Percentiles rank a stretch among this genome's conserved stretches.
Evolutionary conservation across 768 basidiomycete genomes (phyloP).

Genomic region (Serendipita sp.): DNA sequence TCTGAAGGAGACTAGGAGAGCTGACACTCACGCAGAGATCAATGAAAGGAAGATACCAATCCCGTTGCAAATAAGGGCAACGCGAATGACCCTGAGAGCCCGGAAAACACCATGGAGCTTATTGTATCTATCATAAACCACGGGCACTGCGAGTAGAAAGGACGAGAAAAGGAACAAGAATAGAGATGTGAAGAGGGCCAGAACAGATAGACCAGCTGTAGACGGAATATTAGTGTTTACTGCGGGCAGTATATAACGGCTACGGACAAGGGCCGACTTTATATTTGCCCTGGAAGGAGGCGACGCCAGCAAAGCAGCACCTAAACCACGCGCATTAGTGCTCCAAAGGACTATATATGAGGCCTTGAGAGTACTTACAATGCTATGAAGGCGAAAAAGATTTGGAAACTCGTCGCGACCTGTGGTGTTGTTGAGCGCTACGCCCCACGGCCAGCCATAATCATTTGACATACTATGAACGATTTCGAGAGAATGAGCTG

Average conservation of each 20-base stretch:
- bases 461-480: conserved; percentile 1
- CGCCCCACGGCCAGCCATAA: conserved; percentile 75
- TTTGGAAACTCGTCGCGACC: conserved; percentile 39
- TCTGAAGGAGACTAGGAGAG: conserved; percentile 1
- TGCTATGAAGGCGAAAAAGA: conserved; percentile 85
- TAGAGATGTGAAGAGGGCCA: conserved; percentile 68
- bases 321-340: not conserved
- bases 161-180: conserved; percentile 53
- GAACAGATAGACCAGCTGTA: conserved; percentile 70
- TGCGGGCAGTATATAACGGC: not conserved
- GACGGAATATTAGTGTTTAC: not conserved
- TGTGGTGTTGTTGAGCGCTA: conserved; percentile 54
- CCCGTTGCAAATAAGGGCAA: conserved; percentile 67
- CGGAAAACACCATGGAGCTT: conserved; percentile 60
- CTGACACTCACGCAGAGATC: conserved; percentile 51
- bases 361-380: conserved; percentile 23
- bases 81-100: conserved; percentile 66
- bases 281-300: conserved; percentile 76
- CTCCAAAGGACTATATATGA: not conserved
- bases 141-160: conserved; percentile 61
- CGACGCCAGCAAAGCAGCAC: conserved; percentile 81
- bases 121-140: conserved; percentile 74
- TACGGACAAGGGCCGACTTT: conserved; percentile 59
- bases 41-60: conserved; percentile 48
- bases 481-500: not conserved